These are phyloP conservation scores for Eustoma russellianum DNA, from an alignment of 257 asterid genomes.

Conservation along the genomic window DNA sequence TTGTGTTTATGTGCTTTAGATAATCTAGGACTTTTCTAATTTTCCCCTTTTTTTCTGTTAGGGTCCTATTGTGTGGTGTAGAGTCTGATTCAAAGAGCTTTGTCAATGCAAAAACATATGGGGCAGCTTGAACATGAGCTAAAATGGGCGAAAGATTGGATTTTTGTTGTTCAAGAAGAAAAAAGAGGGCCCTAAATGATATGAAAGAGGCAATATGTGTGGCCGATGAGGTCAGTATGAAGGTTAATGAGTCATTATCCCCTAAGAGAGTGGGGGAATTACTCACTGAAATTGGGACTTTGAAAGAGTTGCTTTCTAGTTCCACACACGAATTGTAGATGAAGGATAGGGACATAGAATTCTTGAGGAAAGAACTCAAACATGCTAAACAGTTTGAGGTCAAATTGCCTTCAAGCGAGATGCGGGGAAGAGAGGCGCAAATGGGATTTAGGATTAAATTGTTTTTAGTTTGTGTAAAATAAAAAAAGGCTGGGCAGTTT, in stretches of 20 bases:
- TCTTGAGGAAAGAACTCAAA: slow-evolving; percentile 31
- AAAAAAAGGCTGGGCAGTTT: too few species aligned
- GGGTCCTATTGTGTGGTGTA: slow-evolving; percentile 1
- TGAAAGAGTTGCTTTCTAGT: slow-evolving; percentile 27
- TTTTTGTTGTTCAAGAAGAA: slow-evolving; percentile 23
- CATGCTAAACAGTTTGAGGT: slow-evolving; percentile 22
- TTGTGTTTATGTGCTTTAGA: not conserved
- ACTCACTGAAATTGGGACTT: slow-evolving; percentile 26
- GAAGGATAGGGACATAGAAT: slow-evolving; percentile 33
- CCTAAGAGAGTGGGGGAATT: slow-evolving; percentile 19
- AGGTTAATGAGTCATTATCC: slow-evolving; percentile 16
- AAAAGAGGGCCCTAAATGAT: slow-evolving; percentile 30
- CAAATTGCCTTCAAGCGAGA: too few species aligned
- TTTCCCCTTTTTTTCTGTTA: not conserved
- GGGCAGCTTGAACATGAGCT: slow-evolving; percentile 47
- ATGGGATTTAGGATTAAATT: too few species aligned
- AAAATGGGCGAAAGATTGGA: slow-evolving; percentile 31
- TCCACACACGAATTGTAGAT: slow-evolving; percentile 31
- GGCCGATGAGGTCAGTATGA: slow-evolving; percentile 22
- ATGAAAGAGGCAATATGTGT: slow-evolving; percentile 23
- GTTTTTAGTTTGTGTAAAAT: too few species aligned
- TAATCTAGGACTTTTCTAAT: not conserved
- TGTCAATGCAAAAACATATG: slow-evolving; percentile 37
- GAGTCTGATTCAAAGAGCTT: slow-evolving; percentile 22
- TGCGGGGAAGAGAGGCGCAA: too few species aligned